Conservation (phyloP, 495 filamentous ascomycete genomes). For the Letharia columbiana region DNA sequence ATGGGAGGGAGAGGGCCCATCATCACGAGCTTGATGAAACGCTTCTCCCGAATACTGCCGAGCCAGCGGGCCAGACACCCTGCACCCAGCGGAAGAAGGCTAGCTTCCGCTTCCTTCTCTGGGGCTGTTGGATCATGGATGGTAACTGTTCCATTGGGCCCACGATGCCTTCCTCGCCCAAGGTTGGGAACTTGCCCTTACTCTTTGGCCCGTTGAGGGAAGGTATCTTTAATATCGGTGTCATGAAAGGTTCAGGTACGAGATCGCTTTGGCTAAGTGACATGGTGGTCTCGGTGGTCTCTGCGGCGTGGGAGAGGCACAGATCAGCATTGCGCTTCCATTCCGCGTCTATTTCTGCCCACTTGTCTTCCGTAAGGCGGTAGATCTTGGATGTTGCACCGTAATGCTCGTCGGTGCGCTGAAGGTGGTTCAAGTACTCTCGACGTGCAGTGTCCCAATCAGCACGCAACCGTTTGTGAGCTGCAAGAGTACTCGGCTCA, state of each 20-base stretch:
- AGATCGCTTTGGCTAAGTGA: slow-evolving; percentile 23
- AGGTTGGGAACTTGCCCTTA: slow-evolving; percentile 75
- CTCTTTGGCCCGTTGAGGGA: slow-evolving; percentile 52
- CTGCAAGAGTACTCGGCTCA: slow-evolving; percentile 46
- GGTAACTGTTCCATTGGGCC: slow-evolving; percentile 68
- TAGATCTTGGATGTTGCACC: slow-evolving; percentile 77
- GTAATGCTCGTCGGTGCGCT: slow-evolving; percentile 79
- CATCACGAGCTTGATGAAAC: slow-evolving; percentile 7
- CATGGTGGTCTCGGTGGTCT: slow-evolving; percentile 22
- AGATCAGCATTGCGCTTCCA: slow-evolving; percentile 62
- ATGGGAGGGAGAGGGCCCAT: background rate
- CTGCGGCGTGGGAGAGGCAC: slow-evolving; percentile 35
- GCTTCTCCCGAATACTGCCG: slow-evolving; percentile 11
- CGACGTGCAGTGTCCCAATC: slow-evolving; percentile 74
- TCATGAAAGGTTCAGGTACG: slow-evolving; percentile 19
- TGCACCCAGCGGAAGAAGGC: slow-evolving; percentile 23
- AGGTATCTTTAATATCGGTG: slow-evolving; percentile 51
- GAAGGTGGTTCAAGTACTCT: slow-evolving; percentile 76
- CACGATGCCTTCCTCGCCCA: slow-evolving; percentile 85
- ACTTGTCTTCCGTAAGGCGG: slow-evolving; percentile 73
- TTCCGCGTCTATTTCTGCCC: slow-evolving; percentile 61
- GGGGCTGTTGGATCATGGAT: slow-evolving; percentile 29
- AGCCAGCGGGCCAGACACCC: slow-evolving; percentile 17
- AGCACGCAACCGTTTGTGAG: slow-evolving; percentile 57
- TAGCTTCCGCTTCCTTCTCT: slow-evolving; percentile 32